phyloP scores from a whole-genome alignment of 129 eudicot species.

The Tanacetum coccineum region DNA sequence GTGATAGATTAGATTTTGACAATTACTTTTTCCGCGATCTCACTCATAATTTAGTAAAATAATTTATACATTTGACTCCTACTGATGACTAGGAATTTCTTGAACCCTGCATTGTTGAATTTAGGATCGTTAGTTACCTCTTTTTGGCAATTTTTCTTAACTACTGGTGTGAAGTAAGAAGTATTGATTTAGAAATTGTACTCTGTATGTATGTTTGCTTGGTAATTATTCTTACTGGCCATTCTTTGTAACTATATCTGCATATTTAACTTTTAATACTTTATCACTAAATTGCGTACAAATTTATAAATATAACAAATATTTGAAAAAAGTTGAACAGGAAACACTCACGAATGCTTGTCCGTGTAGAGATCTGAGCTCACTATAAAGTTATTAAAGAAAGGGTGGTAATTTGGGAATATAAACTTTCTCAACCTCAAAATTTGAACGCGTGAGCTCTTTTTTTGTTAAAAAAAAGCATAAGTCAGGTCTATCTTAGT shows the following conservation, averaged over 20 bases:
- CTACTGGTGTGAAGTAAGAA: not conserved
- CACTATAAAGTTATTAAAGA: not conserved
- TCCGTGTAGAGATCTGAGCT: too few relatives aligned
- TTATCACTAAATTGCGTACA: not conserved
- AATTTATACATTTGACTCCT: too few relatives aligned
- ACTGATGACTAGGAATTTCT: too few relatives aligned
- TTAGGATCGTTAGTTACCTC: not conserved
- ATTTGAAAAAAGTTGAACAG: too few relatives aligned
- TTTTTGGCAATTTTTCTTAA: not conserved
- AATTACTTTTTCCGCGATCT: too few relatives aligned
- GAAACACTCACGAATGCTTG: too few relatives aligned
- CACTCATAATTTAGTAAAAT: too few relatives aligned
- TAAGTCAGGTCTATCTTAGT: not conserved
- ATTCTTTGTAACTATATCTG: not conserved
- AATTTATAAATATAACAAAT: not conserved
- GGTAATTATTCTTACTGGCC: not conserved
- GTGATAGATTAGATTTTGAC: too few relatives aligned
- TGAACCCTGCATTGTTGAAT: too few relatives aligned
- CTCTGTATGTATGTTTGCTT: not conserved
- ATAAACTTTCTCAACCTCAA: not conserved
- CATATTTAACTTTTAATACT: not conserved
- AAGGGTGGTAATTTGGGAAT: too few relatives aligned
- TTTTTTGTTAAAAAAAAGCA: not conserved
- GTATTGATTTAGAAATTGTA: not conserved
- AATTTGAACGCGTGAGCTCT: not conserved